A percentile compares a stretch with the other conserved stretches of the same genome.
These are phyloP conservation scores for Arthrobotrys sphaeroides DNA, from an alignment of 2,329 filamentous ascomycete species.

Conservation along the genomic window DNA sequence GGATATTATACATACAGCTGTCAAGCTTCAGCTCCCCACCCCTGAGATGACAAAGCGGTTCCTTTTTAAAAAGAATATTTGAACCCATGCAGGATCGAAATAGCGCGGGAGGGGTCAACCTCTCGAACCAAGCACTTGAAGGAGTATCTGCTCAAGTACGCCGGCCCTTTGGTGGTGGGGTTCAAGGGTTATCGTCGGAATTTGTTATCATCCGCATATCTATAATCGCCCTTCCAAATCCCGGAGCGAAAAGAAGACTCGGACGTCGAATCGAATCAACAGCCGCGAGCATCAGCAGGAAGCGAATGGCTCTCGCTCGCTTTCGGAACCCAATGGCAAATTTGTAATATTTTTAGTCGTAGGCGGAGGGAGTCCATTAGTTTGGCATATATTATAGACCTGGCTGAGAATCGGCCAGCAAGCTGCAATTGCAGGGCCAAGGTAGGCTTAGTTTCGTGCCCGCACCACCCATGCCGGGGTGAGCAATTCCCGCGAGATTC, in stretches of 20 bases:
- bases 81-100: constrained; percentile 19
- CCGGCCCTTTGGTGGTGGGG: constrained; percentile 24
- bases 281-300: constrained; percentile 17
- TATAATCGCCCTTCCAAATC: constrained; percentile 51
- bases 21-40: constrained; percentile 26
- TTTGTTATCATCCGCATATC: constrained; percentile 53
- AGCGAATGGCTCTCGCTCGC: constrained; percentile 4
- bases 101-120: constrained; percentile 14
- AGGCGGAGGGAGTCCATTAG: constrained; percentile 21
- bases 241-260: neutral
- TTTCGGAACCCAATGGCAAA: constrained; percentile 31
- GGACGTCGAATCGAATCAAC: constrained; percentile 26
- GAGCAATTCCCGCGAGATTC: constrained; percentile 35
- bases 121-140: neutral
- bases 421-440: constrained; percentile 22
- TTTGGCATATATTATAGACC: constrained; percentile 9
- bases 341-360: constrained; percentile 53
- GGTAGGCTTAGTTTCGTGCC: constrained; percentile 51
- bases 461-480: constrained; percentile 32
- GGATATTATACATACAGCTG: constrained; percentile 11
- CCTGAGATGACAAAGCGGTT: constrained; percentile 3
- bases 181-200: constrained; percentile 53
- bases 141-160: neutral
- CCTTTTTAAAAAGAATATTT: neutral
- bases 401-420: constrained; percentile 12